Percentiles rank a stretch among this genome's conserved stretches.
Evolutionary conservation across 2,329 filamentous ascomycete species (phyloP).

Genomic region (Leptographium radiaticola): DNA sequence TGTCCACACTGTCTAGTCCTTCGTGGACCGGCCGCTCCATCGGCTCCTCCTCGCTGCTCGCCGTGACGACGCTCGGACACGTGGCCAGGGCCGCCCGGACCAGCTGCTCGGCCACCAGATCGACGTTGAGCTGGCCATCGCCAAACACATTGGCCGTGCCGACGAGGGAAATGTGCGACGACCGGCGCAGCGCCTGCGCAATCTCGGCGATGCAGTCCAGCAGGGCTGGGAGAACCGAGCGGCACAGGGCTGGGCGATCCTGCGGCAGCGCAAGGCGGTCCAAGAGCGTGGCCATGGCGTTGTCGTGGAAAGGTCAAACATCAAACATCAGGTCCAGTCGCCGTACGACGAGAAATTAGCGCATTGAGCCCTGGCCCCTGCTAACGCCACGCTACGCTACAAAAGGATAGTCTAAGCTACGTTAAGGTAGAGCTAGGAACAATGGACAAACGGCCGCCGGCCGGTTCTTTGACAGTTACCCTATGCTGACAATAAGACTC

Average conservation of each 20-base stretch:
- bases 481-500: too few species aligned
- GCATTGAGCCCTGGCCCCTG: too few species aligned
- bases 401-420: too few species aligned
- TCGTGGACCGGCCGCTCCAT: slow-evolving; percentile 25
- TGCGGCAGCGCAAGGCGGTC: background rate
- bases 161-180: slow-evolving; percentile 33
- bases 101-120: slow-evolving; percentile 35
- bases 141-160: slow-evolving; percentile 41
- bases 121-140: slow-evolving; percentile 21
- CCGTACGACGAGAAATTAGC: too few species aligned
- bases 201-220: slow-evolving; percentile 31
- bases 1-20: background rate
- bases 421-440: too few species aligned
- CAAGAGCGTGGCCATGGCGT: background rate
- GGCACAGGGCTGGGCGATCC: slow-evolving; percentile 18
- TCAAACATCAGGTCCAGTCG: too few species aligned
- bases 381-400: too few species aligned
- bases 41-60: slow-evolving; percentile 49
- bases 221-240: slow-evolving; percentile 34
- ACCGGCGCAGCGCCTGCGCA: slow-evolving; percentile 26
- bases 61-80: slow-evolving; percentile 33
- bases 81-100: slow-evolving; percentile 30
- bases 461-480: too few species aligned
- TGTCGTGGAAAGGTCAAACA: too few species aligned
- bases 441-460: too few species aligned